These are phyloP conservation scores for Saturnispora silvae DNA, from an alignment of 805 yeast genomes.

Conservation along the genomic window DNA sequence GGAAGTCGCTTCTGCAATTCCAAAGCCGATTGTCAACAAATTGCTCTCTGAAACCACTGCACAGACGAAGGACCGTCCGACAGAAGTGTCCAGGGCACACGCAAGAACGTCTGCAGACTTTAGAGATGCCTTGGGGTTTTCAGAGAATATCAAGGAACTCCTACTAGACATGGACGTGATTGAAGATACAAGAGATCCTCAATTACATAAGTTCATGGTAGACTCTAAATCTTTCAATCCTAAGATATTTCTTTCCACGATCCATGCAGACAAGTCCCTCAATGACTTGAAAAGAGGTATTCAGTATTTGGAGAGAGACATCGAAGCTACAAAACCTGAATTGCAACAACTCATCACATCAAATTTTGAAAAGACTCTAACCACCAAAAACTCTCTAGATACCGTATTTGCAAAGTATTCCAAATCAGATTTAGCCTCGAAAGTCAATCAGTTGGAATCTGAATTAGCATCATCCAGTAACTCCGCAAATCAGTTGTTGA, in stretches of 20 bases:
- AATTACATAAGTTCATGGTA: slow-evolving; percentile 33
- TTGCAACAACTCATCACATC: slow-evolving; percentile 42
- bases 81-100: background rate
- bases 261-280: slow-evolving; percentile 47
- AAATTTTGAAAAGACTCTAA: slow-evolving; percentile 56
- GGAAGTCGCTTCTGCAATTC: slow-evolving; percentile 13
- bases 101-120: slow-evolving; percentile 7
- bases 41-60: slow-evolving; percentile 17
- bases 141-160: slow-evolving; percentile 34
- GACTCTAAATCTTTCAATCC: slow-evolving; percentile 52
- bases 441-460: slow-evolving; percentile 21
- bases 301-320: slow-evolving; percentile 36
- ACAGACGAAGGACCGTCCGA: background rate
- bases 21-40: slow-evolving; percentile 19
- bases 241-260: slow-evolving; percentile 39
- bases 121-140: slow-evolving; percentile 47
- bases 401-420: slow-evolving; percentile 45
- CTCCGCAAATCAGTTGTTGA: slow-evolving; percentile 38
- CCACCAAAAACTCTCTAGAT: slow-evolving; percentile 54
- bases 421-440: slow-evolving; percentile 16
- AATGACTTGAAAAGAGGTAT: slow-evolving; percentile 39
- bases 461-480: slow-evolving; percentile 39
- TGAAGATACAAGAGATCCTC: slow-evolving; percentile 29
- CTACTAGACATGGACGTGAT: slow-evolving; percentile 31
- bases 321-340: slow-evolving; percentile 39